Conservation (phyloP, 2,329 filamentous ascomycete genomes). For the Stagonosporopsis cucurbitacearum region DNA sequence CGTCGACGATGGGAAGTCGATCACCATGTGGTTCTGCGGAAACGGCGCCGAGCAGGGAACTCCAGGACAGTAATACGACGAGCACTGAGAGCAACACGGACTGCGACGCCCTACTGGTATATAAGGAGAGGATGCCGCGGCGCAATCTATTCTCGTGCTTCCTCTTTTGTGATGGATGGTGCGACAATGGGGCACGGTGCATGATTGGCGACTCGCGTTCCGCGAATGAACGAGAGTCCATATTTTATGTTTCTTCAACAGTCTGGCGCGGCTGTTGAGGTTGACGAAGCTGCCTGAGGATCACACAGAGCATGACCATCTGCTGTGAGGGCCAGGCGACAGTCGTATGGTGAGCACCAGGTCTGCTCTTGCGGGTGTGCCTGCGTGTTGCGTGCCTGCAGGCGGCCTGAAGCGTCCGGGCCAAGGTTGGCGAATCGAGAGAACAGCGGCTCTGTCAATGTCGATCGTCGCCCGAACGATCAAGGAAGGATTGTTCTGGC, state of each 20-base stretch:
- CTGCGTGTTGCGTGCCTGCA: conserved; percentile 8
- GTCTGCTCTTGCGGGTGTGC: conserved; percentile 7
- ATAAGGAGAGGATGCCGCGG: conserved; percentile 27
- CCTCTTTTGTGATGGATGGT: conserved; percentile 38
- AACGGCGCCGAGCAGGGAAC: conserved; percentile 36
- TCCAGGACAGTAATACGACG: conserved; percentile 34
- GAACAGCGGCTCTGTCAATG: conserved; percentile 19
- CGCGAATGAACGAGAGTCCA: conserved; percentile 26
- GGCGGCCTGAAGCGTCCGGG: conserved; percentile 11
- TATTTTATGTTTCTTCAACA: conserved; percentile 18
- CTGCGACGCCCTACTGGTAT: conserved; percentile 19
- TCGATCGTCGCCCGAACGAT: conserved; percentile 33
- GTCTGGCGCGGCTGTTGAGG: conserved; percentile 27
- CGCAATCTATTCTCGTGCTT: conserved; percentile 28
- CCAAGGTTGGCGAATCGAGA: conserved; percentile 22
- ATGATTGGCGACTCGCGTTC: conserved; percentile 32
- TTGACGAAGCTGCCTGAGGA: conserved; percentile 17
- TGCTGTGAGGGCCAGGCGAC: not conserved
- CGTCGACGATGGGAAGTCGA: conserved; percentile 34
- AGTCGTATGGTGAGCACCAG: not conserved
- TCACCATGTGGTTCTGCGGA: conserved; percentile 41
- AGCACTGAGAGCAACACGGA: conserved; percentile 35
- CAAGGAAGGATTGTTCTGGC: conserved; percentile 19
- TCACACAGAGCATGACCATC: conserved; percentile 33
- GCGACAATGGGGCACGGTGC: conserved; percentile 36